Evolutionary conservation across 768 basidiomycete species (phyloP), one percentile per base, ranked within the genome.

Genomic region (Boletus vermiculosoides): DNA sequence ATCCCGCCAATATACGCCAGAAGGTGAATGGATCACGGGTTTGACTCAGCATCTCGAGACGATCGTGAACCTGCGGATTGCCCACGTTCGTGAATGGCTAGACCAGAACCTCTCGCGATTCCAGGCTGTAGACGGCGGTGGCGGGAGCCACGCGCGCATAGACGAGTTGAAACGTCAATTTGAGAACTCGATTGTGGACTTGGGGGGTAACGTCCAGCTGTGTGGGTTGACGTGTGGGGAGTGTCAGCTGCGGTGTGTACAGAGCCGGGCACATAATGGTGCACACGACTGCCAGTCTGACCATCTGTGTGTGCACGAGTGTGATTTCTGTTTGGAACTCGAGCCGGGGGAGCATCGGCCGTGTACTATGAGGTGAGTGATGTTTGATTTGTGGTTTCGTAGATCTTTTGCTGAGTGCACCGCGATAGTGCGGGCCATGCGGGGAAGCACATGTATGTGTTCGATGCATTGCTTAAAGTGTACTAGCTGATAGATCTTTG

Each of bases 71-170:
- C 40, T 70, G 52, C 77, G 85, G 13, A 67, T 83, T 18, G 63
- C 71, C 4, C 79, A 80, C 52, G 82, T 86, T 25, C 66, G 66
- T 1, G 70, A 73, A 55, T 86, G 85, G 86, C 66, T 87, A 13
- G 65, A 70, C 4, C 66, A 73, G 7, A 86, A 86, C 55, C 61
- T 80, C 5, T 53, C 72, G 1, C 73, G 82, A 0, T 86, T 86
- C 68, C 73, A 76, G 42, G 58, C 49, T 0, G 70, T 15, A 1
- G 44, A 45, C 6, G 48, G 52, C 0, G 15, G 41, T 1, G 49
- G 36, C 0, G 54, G 30, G 23, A 59, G 67, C 25, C 72, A 81
- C 48, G 73, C 83, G 2, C 70, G 75, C 41, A 74, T 85, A 11
- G 77, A 77, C 25, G 71, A 73, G 1, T 59, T 87, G 16, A 73